Percentiles rank a stretch among this genome's conserved stretches.
phyloP scores from a whole-genome alignment of 192 early-diverging fungal genomes.

The Backusella morwellensis region DNA sequence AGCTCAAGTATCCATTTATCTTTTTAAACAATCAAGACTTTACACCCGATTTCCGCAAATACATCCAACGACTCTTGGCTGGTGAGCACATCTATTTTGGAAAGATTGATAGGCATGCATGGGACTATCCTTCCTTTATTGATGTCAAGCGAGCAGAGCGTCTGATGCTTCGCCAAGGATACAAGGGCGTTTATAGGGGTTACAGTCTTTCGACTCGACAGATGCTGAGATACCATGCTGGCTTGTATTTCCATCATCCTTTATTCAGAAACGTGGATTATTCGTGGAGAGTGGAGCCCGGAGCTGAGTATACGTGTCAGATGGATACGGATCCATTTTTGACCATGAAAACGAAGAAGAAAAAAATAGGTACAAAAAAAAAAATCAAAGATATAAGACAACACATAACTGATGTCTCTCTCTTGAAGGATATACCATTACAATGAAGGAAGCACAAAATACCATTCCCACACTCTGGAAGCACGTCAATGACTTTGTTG shows the following conservation, averaged over 20 bases:
- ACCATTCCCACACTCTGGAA: conserved; percentile 74
- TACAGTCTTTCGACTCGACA: conserved; percentile 20
- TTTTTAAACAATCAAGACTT: conserved; percentile 73
- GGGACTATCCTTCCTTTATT: conserved; percentile 78
- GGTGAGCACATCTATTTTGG: conserved; percentile 27
- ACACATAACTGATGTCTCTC: neutral
- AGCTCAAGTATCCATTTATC: conserved; percentile 66
- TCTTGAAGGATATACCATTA: conserved; percentile 2
- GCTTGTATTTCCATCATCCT: conserved; percentile 70
- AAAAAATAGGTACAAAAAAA: conserved; percentile 56
- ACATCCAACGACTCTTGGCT: neutral
- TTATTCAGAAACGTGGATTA: conserved; percentile 63
- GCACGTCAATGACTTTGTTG: conserved; percentile 45
- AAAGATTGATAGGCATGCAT: conserved; percentile 53
- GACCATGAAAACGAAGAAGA: conserved; percentile 66
- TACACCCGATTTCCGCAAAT: conserved; percentile 51
- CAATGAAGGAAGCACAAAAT: conserved; percentile 12
- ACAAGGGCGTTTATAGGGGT: conserved; percentile 30
- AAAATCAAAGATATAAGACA: neutral
- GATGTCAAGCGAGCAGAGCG: conserved; percentile 53
- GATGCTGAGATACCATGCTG: conserved; percentile 29
- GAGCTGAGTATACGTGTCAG: conserved; percentile 68
- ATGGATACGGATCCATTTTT: conserved; percentile 74
- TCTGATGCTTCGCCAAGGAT: conserved; percentile 49
- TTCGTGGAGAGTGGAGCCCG: conserved; percentile 81